Conservation (phyloP, 805 yeast species). For the Saccharomycopsis babjevae region DNA sequence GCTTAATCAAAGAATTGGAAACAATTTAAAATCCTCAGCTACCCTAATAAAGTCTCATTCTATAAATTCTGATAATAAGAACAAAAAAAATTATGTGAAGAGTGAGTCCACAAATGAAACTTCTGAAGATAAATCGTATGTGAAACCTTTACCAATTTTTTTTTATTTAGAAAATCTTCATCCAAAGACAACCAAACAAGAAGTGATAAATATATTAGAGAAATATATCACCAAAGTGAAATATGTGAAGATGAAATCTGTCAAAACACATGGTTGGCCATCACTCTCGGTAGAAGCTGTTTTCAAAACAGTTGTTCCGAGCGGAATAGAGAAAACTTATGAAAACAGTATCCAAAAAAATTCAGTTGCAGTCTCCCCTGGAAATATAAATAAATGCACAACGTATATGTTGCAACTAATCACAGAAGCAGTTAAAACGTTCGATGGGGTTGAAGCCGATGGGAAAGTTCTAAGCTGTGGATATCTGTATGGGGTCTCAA, state of each 20-base stretch:
- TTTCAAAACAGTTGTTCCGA: background rate
- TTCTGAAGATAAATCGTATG: background rate
- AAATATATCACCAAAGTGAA: background rate
- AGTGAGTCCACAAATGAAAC: background rate
- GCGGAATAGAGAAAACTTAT: too few species aligned
- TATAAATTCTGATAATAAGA: background rate
- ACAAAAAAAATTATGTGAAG: background rate
- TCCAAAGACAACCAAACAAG: background rate
- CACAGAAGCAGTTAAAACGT: background rate
- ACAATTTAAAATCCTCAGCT: background rate
- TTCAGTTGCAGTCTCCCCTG: background rate
- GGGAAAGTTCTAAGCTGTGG: constrained; percentile 2
- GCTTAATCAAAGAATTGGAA: background rate
- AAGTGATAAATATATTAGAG: background rate
- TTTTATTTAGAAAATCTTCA: background rate
- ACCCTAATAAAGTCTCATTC: background rate
- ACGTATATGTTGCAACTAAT: background rate
- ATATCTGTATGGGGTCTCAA: constrained; percentile 1
- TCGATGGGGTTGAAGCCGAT: constrained; percentile 6
- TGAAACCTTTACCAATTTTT: background rate
- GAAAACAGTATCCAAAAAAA: background rate
- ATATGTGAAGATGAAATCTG: constrained; percentile 70
- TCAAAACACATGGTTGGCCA: constrained; percentile 57
- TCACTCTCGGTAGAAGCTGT: background rate
- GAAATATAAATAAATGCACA: background rate